Evolutionary conservation across 202 grass and related monocot genomes (phyloP).

Genomic region (Cymbopogon flexuosus): DNA sequence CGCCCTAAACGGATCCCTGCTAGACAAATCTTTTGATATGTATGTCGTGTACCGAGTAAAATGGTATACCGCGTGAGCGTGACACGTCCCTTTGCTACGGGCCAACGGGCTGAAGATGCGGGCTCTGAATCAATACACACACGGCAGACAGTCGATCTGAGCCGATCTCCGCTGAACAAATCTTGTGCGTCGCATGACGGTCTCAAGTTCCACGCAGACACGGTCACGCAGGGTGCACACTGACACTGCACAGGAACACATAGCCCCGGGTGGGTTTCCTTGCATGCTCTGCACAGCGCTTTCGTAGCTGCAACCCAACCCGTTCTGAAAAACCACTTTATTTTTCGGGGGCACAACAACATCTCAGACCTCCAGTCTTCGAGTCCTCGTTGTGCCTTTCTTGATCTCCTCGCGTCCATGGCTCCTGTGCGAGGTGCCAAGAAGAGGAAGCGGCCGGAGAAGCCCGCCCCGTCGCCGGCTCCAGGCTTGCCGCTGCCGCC

Average conservation of each 20-base stretch:
- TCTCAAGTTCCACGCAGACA: neutral
- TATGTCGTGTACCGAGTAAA: neutral
- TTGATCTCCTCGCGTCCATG: slow-evolving; percentile 53
- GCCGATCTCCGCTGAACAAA: too few relatives aligned
- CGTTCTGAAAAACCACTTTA: slow-evolving; percentile 9
- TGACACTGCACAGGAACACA: neutral
- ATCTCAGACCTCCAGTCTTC: slow-evolving; percentile 22
- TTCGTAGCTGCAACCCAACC: neutral
- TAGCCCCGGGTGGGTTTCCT: neutral
- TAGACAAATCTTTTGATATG: neutral
- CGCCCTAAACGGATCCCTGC: fast-evolving
- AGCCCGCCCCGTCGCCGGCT: slow-evolving; percentile 26
- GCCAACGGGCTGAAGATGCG: neutral
- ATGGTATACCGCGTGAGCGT: neutral
- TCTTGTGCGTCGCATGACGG: too few relatives aligned
- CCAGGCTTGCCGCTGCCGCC: slow-evolving; percentile 28
- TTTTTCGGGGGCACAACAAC: slow-evolving; percentile 6
- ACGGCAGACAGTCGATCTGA: neutral
- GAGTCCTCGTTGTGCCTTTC: slow-evolving; percentile 6
- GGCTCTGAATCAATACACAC: neutral
- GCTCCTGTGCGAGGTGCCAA: slow-evolving; percentile 48
- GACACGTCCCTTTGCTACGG: neutral
- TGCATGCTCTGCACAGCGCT: slow-evolving; percentile 17
- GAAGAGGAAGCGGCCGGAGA: slow-evolving; percentile 46
- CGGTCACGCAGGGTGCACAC: neutral